Evolutionary conservation across 495 filamentous ascomycete genomes (phyloP), one percentile per base, ranked within the genome.

Genomic region (Chaetomium tenue): DNA sequence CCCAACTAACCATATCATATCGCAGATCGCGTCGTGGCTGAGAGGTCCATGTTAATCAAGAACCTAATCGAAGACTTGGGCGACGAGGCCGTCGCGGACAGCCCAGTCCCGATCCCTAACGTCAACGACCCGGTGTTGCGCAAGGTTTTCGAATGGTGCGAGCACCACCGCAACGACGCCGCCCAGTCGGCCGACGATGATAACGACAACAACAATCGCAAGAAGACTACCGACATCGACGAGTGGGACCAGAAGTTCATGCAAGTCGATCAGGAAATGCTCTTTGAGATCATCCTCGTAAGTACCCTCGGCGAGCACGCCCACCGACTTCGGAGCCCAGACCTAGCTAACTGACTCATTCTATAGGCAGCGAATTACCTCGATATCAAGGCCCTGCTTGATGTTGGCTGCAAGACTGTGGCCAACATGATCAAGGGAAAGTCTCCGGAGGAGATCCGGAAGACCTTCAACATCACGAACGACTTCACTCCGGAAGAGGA

Each of bases 211-310:
- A 93, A 98, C 72, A 89, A 84, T 44, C 91, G 95, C 66, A 97
- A 97, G 83, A 96, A 97, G 86, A 95, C 92, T 0, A 97, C 94
- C 23, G 94, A 98, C 58, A 98, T 98, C 70, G 94, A 97, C 47
- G 94, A 98, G 79, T 98, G 94, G 94, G 94, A 98, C 70, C 94
- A 97, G 77, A 98, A 98, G 76, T 98, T 97, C 76, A 98, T 98
- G 94, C 94, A 98, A 78, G 94, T 98, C 11, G 94, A 98, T 73
- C 94, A 98, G 74, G 94, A 98, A 79, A 97, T 98, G 94, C 85
- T 98, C 1, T 98, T 98, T 66, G 94, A 98, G 81, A 98, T 98
- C 72, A 98, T 98, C 66, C 82, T 98, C 33, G 92, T 96, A 85
- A 57, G 90, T 85, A 33, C 7, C 20, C 16, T 50, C 15, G 16